Evolutionary conservation across 176 grass and related monocot species (phyloP).

Genomic region (Triticum timopheevii): DNA sequence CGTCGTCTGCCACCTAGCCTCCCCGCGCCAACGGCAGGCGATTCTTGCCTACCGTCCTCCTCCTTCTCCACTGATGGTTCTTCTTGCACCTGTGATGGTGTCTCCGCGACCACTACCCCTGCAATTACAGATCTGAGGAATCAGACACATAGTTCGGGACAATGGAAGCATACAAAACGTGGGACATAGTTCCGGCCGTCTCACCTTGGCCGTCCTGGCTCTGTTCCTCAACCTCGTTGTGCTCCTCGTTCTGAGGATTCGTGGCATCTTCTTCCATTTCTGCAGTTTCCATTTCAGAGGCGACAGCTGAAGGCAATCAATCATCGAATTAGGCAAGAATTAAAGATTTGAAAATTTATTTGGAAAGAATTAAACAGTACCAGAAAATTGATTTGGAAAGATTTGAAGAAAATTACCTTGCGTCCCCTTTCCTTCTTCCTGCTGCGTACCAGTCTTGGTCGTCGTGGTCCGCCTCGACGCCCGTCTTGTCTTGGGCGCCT

Average conservation of each 20-base stretch:
- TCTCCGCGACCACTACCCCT: not conserved
- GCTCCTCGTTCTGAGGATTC: not conserved
- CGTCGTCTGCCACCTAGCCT: too few relatives aligned
- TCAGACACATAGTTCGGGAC: not conserved
- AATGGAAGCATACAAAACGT: not conserved
- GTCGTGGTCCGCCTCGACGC: not conserved
- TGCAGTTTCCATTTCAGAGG: not conserved
- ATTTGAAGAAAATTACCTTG: conserved; percentile 21
- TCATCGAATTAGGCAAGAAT: not conserved
- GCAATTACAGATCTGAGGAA: not conserved
- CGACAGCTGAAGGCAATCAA: not conserved
- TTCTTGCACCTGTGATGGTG: not conserved
- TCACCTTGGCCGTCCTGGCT: conserved; percentile 13
- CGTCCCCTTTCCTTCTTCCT: not conserved
- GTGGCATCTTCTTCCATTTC: not conserved
- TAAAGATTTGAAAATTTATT: not conserved
- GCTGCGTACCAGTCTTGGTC: not conserved
- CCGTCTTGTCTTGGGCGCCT: conserved; percentile 1
- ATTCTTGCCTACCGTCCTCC: not conserved
- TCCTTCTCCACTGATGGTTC: not conserved
- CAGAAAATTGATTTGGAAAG: not conserved
- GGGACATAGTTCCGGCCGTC: not conserved
- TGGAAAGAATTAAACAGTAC: not conserved
- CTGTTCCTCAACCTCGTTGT: not conserved
- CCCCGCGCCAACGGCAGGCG: too few relatives aligned